A percentile compares a stretch with the other conserved stretches of the same genome.
These are phyloP conservation scores for Populus pruinosa DNA, from an alignment of 345 rosid genomes.

Conservation along the genomic window DNA sequence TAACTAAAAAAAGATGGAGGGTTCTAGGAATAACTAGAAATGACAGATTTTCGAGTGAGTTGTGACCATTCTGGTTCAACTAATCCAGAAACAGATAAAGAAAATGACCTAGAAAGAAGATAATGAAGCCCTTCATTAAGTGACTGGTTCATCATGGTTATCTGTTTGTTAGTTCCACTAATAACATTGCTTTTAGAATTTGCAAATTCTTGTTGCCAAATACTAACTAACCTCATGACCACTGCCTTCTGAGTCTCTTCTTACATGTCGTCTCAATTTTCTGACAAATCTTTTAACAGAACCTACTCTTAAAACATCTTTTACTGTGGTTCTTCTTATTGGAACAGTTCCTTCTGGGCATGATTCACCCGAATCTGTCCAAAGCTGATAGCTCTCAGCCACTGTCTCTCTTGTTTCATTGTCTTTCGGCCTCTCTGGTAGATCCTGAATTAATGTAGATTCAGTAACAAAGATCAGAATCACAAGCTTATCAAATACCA, in stretches of 20 bases:
- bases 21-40: conserved; percentile 1
- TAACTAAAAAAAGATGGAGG: neutral
- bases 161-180: neutral
- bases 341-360: conserved; percentile 37
- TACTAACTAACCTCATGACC: conserved; percentile 32
- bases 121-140: neutral
- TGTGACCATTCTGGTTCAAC: neutral
- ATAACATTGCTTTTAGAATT: neutral
- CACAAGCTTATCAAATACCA: neutral
- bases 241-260: conserved; percentile 25
- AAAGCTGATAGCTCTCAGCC: conserved; percentile 22
- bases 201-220: neutral
- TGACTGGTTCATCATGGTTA: neutral
- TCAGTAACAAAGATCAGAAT: neutral
- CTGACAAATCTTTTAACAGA: conserved; percentile 21
- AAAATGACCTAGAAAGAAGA: neutral
- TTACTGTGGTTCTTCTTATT: conserved; percentile 24
- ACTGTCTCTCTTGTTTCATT: conserved; percentile 10
- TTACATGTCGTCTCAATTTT: conserved; percentile 23
- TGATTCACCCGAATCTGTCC: conserved; percentile 27
- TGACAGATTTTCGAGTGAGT: neutral
- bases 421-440: conserved; percentile 26
- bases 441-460: conserved; percentile 16
- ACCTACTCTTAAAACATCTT: conserved; percentile 30
- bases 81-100: neutral